Conservation (phyloP, 1,284 basidiomycete genomes). For the Ganoderma sp. region DNA sequence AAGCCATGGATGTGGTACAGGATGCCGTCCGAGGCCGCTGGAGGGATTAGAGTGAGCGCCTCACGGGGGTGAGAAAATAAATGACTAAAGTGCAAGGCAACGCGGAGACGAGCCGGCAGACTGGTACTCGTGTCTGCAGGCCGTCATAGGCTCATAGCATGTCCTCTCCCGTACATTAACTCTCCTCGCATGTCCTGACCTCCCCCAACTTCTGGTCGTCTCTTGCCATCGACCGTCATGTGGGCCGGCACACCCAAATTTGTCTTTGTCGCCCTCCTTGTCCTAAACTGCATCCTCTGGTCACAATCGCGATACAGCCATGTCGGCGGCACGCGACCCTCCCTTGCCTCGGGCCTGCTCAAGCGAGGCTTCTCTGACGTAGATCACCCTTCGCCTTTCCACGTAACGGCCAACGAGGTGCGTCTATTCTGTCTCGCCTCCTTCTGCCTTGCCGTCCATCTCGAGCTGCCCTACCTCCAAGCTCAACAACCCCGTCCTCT, state of each 20-base stretch:
- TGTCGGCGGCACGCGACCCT: conserved; percentile 37
- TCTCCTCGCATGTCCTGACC: conserved; percentile 26
- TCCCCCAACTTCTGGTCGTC: conserved; percentile 5
- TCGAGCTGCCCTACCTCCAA: not conserved
- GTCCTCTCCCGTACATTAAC: conserved; percentile 16
- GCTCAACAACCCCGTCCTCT: conserved; percentile 5
- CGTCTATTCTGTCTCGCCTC: not conserved
- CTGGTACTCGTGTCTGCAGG: conserved; percentile 7
- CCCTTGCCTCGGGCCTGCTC: conserved; percentile 22
- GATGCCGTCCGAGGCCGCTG: conserved; percentile 1
- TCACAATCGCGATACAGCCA: conserved; percentile 64
- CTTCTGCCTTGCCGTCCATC: not conserved
- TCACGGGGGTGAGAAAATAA: conserved; percentile 12
- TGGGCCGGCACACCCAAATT: conserved; percentile 50
- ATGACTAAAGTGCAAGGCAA: not conserved
- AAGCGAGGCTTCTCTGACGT: conserved; percentile 32
- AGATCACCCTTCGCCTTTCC: conserved; percentile 9
- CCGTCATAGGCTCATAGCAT: conserved; percentile 8
- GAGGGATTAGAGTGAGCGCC: conserved; percentile 4
- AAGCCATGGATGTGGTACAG: not conserved
- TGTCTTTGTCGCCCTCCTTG: conserved; percentile 56
- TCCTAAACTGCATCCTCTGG: conserved; percentile 66
- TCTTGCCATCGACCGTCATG: conserved; percentile 40
- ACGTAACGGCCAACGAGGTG: conserved; percentile 22
- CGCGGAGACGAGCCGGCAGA: not conserved